Evolutionary conservation across 108 stramenopile genomes (phyloP).

Genomic region (Cyclotella cryptica): DNA sequence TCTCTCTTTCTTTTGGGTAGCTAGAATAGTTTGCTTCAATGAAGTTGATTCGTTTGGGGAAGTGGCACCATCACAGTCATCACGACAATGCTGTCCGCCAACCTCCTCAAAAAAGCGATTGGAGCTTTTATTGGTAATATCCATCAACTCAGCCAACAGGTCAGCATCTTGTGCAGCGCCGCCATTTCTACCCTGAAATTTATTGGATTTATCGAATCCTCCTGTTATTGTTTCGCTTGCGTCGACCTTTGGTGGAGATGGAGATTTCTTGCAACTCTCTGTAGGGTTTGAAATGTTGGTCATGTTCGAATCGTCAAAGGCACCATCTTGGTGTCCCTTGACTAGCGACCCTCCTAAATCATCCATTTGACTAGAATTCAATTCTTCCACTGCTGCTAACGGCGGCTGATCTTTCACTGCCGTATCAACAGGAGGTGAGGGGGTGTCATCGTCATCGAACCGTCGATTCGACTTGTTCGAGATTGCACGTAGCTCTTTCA

Average conservation of each 20-base stretch:
- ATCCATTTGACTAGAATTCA: too few relatives aligned
- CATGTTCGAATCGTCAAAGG: too few relatives aligned
- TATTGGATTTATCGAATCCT: neutral
- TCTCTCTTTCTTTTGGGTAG: too few relatives aligned
- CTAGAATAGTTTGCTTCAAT: too few relatives aligned
- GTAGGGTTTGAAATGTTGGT: too few relatives aligned
- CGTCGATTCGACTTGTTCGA: neutral
- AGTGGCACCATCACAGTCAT: too few relatives aligned
- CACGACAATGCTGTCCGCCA: neutral
- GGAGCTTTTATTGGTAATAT: slow-evolving; percentile 1
- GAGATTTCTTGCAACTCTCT: too few relatives aligned
- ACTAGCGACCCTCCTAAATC: too few relatives aligned
- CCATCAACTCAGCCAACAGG: slow-evolving; percentile 4
- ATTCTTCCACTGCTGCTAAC: neutral
- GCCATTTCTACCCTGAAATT: slow-evolving; percentile 2
- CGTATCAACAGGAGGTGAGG: neutral
- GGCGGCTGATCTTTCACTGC: too few relatives aligned
- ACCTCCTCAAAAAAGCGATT: neutral
- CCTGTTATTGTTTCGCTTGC: neutral
- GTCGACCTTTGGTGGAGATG: neutral
- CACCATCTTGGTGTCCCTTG: too few relatives aligned
- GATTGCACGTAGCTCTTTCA: neutral
- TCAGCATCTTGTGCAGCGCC: neutral
- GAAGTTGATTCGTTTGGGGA: too few relatives aligned
- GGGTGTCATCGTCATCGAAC: slow-evolving; percentile 5